phyloP scores from a whole-genome alignment of 768 basidiomycete genomes.

The Naganishia vaughanmartiniae region DNA sequence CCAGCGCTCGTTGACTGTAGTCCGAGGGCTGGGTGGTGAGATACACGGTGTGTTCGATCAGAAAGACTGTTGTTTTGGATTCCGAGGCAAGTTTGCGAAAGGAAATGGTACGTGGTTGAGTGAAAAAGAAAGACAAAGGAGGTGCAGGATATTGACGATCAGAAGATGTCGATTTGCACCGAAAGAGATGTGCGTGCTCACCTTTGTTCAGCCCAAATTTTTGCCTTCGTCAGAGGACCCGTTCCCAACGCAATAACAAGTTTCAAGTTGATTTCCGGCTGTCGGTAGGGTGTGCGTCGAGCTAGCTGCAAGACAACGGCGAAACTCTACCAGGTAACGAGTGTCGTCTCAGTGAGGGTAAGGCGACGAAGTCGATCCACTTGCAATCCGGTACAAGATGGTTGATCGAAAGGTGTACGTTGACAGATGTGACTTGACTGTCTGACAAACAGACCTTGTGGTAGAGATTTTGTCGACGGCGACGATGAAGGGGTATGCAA shows the following conservation, averaged over 20 bases:
- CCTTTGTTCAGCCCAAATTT: background rate
- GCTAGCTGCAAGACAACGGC: background rate
- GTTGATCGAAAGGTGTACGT: background rate
- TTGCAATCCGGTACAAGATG: slow-evolving; percentile 23
- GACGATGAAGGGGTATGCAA: background rate
- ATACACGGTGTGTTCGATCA: background rate
- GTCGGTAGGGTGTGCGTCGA: background rate
- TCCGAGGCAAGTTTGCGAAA: background rate
- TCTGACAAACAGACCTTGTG: background rate
- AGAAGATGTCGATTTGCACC: background rate
- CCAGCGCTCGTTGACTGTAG: background rate
- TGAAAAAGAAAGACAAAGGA: slow-evolving; percentile 17
- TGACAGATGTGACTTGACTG: background rate
- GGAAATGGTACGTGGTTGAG: background rate
- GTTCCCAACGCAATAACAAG: background rate
- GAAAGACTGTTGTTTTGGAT: background rate
- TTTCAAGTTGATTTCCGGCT: background rate
- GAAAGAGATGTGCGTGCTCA: background rate
- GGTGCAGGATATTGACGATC: background rate
- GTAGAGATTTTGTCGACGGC: background rate
- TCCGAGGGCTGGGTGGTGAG: background rate
- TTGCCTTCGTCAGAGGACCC: background rate
- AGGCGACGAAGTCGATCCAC: slow-evolving; percentile 8
- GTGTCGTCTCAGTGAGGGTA: background rate
- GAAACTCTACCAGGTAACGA: slow-evolving; percentile 7